These are phyloP conservation scores for Austroboletus festivus DNA, from an alignment of 768 basidiomycete species.

Conservation along the genomic window DNA sequence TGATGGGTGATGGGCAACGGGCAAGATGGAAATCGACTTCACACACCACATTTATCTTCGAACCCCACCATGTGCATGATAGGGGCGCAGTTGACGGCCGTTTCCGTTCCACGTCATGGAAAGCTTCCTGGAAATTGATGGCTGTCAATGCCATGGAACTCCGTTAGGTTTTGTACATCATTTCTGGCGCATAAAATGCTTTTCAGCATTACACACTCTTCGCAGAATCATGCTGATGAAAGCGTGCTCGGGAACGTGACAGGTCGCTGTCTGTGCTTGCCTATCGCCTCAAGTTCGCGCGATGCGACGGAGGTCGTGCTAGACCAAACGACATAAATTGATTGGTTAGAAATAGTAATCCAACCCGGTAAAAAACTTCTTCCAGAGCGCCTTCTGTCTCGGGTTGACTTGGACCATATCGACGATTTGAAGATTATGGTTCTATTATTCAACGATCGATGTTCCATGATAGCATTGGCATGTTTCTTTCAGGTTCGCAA, in stretches of 20 bases:
- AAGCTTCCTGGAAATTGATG: not conserved
- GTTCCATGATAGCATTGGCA: no score
- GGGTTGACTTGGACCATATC: no score
- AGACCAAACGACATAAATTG: not conserved
- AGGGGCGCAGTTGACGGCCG: no score
- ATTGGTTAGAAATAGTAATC: not conserved
- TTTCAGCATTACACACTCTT: no score
- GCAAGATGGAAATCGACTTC: not conserved
- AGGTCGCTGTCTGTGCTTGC: not conserved
- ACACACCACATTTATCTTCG: not conserved
- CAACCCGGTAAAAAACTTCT: no score
- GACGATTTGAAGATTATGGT: no score
- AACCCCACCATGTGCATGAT: not conserved
- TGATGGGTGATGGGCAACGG: not conserved
- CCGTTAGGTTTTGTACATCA: no score
- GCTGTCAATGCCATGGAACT: not conserved
- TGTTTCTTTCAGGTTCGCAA: no score
- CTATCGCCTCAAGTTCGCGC: not conserved
- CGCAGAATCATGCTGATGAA: not conserved
- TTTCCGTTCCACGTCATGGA: not conserved
- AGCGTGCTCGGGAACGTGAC: not conserved
- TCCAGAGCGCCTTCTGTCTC: no score
- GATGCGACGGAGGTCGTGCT: not conserved
- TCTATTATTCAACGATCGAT: no score
- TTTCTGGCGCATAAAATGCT: no score